phyloP scores from a whole-genome alignment of 352 stramenopile genomes.

The Globisporangium nagaii region DNA sequence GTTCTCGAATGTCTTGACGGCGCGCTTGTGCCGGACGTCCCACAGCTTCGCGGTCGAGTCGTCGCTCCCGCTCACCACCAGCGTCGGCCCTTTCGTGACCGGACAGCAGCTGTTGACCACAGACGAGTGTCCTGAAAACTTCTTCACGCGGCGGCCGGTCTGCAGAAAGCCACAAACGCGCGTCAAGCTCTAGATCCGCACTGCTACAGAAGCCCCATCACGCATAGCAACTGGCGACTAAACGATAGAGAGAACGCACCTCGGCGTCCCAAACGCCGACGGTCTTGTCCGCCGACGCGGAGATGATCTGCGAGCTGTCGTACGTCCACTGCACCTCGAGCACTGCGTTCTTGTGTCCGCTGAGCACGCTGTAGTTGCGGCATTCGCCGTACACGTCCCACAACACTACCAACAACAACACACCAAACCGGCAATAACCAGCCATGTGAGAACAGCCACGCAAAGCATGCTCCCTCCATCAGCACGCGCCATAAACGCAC shows the following conservation, averaged over 20 bases:
- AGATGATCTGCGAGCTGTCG: slow-evolving; percentile 84
- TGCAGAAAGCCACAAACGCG: slow-evolving; percentile 30
- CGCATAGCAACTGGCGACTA: not conserved
- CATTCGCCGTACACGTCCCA: slow-evolving; percentile 90
- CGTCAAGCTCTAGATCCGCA: not conserved
- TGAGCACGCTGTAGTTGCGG: slow-evolving; percentile 92
- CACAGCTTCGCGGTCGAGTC: slow-evolving; percentile 88
- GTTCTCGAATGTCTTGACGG: slow-evolving; percentile 83
- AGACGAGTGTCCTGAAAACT: slow-evolving; percentile 71
- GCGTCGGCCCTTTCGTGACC: slow-evolving; percentile 71
- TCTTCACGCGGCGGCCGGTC: slow-evolving; percentile 82
- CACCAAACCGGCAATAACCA: not conserved
- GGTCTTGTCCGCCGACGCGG: slow-evolving; percentile 91
- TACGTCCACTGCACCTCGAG: slow-evolving; percentile 91
- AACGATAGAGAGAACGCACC: slow-evolving; percentile 12
- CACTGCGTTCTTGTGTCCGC: slow-evolving; percentile 95
- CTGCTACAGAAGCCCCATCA: not conserved
- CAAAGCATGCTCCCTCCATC: not conserved
- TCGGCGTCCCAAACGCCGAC: slow-evolving; percentile 81
- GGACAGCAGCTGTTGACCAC: slow-evolving; percentile 91
- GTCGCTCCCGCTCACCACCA: slow-evolving; percentile 89
- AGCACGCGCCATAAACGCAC: slow-evolving; percentile 16
- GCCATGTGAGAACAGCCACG: no score
- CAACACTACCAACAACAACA: slow-evolving; percentile 43
- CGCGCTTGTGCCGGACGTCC: slow-evolving; percentile 79